Evolutionary conservation across 1,139 yeast genomes (phyloP).

Genomic region (Blastobotrys petasosporus): DNA sequence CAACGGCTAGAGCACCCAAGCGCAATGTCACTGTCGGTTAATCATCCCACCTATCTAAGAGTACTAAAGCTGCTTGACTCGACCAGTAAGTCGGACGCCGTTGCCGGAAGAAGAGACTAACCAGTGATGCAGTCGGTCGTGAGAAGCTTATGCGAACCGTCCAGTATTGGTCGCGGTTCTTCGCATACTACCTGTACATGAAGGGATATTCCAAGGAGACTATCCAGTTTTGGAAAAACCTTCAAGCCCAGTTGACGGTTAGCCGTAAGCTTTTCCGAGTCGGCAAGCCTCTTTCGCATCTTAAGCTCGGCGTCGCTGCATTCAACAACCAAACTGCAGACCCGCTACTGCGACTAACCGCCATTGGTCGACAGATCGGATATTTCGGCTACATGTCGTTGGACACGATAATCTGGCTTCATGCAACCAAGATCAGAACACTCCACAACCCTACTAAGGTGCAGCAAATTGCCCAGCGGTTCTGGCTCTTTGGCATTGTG

Average conservation of each 20-base stretch:
- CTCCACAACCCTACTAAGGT: conserved; percentile 11
- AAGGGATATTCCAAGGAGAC: conserved; percentile 51
- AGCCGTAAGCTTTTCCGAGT: conserved; percentile 82
- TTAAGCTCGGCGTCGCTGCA: conserved; percentile 63
- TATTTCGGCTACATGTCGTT: conserved; percentile 69
- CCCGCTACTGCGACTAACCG: conserved; percentile 51
- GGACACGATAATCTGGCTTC: conserved; percentile 69
- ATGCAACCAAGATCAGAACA: conserved; percentile 36
- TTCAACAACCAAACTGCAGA: conserved; percentile 70
- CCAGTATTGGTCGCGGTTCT: conserved; percentile 74
- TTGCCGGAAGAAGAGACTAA: conserved; percentile 2
- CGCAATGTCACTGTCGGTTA: conserved; percentile 6
- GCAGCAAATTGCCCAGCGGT: conserved; percentile 41
- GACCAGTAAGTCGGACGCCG: conserved; percentile 17
- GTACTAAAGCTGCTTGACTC: conserved; percentile 40
- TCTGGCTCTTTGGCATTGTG: conserved; percentile 72
- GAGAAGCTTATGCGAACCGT: conserved; percentile 77
- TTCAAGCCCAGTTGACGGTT: conserved; percentile 57
- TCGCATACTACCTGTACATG: conserved; percentile 56
- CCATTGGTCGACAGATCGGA: conserved; percentile 62
- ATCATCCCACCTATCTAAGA: conserved; percentile 65
- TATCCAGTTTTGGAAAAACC: conserved; percentile 45
- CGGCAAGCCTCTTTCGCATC: conserved; percentile 73
- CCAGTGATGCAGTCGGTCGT: conserved; percentile 43
- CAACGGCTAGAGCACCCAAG: background rate